Conservation (phyloP, 2,329 filamentous ascomycete genomes). For the Colletotrichum simmondsii region DNA sequence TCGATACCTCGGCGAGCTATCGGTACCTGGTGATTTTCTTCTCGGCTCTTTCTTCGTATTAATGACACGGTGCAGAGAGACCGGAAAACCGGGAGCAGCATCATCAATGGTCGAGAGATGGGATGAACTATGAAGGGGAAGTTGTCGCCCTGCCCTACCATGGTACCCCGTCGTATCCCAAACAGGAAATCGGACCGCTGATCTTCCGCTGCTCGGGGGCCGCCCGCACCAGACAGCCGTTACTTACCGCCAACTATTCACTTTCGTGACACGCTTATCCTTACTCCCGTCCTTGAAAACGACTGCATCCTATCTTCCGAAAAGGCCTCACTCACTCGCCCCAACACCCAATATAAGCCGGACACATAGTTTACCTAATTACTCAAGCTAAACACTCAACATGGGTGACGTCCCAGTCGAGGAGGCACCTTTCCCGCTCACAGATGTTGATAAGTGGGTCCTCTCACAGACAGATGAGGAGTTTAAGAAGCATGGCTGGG, state of each 20-base stretch:
- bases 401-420: constrained; percentile 54
- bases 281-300: background rate
- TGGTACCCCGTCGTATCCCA: background rate
- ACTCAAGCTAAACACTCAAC: background rate
- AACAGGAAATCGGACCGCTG: constrained; percentile 21
- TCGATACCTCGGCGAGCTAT: background rate
- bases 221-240: background rate
- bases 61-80: background rate
- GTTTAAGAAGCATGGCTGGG: constrained; percentile 79
- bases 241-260: constrained; percentile 11
- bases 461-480: constrained; percentile 75
- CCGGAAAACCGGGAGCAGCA: background rate
- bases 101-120: background rate
- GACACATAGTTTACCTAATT: background rate
- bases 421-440: constrained; percentile 68
- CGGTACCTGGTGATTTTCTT: background rate
- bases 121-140: background rate
- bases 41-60: background rate
- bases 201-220: constrained; percentile 28
- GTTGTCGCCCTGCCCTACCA: background rate
- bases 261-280: background rate
- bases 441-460: constrained; percentile 67
- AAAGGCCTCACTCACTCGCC: background rate
- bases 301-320: background rate
- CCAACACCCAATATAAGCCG: background rate